Percentiles rank a stretch among this genome's conserved stretches.
These are phyloP conservation scores for Collybia sordida DNA, from an alignment of 768 basidiomycete genomes.

Conservation along the genomic window DNA sequence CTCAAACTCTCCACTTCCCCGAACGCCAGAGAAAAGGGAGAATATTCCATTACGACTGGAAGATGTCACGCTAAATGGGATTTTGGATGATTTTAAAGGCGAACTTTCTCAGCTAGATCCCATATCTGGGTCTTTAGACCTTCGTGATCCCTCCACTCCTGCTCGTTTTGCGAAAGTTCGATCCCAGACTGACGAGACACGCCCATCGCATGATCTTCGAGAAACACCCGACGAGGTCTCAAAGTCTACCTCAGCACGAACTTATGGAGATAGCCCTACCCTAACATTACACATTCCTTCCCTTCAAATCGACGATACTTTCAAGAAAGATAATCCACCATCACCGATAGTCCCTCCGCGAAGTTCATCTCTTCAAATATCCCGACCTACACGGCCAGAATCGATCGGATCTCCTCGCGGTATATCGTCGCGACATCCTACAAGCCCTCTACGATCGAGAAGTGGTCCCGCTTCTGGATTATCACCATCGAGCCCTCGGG, in stretches of 20 bases:
- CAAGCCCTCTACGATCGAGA: constrained; percentile 45
- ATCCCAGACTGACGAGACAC: constrained; percentile 31
- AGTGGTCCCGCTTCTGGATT: constrained; percentile 31
- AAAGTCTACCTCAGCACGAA: constrained; percentile 12
- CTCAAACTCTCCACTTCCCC: constrained; percentile 34
- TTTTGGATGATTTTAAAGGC: constrained; percentile 73
- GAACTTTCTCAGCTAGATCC: constrained; percentile 69
- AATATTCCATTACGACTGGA: constrained; percentile 23
- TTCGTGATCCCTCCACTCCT: constrained; percentile 65
- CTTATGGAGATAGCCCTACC: constrained; percentile 21
- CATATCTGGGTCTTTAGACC: constrained; percentile 51
- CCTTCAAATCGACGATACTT: constrained; percentile 20
- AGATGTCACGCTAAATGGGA: constrained; percentile 51
- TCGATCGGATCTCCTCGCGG: constrained; percentile 30
- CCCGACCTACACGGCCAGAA: constrained; percentile 23
- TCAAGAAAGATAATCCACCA: constrained; percentile 16
- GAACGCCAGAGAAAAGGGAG: constrained; percentile 22
- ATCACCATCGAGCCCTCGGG: constrained; percentile 24
- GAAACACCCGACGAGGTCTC: constrained; percentile 21
- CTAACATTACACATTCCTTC: constrained; percentile 29
- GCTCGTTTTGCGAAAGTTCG: constrained; percentile 41
- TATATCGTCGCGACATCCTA: constrained; percentile 32
- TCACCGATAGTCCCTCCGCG: constrained; percentile 49
- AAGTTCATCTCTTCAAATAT: constrained; percentile 45
- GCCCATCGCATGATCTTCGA: constrained; percentile 20